Evolutionary conservation across 2,329 filamentous ascomycete genomes (phyloP).

Genomic region (Calonectria pseudoreteaudii): DNA sequence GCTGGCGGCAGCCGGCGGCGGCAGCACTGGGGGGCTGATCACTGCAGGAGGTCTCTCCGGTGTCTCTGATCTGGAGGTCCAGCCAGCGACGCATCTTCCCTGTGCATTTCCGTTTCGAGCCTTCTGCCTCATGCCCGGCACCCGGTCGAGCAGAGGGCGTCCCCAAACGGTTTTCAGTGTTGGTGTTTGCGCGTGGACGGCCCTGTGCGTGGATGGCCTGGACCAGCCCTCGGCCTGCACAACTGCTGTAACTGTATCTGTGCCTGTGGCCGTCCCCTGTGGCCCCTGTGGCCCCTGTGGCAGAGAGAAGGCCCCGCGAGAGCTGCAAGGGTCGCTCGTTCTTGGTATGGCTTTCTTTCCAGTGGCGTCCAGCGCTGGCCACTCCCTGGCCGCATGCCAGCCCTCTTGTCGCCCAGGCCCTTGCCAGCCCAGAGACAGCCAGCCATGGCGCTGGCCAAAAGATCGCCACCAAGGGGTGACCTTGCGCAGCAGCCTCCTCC

Average conservation of each 20-base stretch:
- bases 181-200: not conserved
- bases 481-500: conserved; percentile 17
- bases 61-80: not conserved
- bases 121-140: conserved; percentile 12
- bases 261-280: conserved; percentile 17
- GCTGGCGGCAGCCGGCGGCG: conserved; percentile 8
- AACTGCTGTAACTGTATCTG: not conserved
- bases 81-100: not conserved
- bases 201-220: not conserved
- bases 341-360: not conserved
- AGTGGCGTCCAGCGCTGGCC: conserved; percentile 3
- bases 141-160: conserved; percentile 1
- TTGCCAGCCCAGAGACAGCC: conserved; percentile 11
- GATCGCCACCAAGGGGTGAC: conserved; percentile 21
- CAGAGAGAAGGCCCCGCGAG: not conserved
- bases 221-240: not conserved
- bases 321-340: conserved; percentile 16
- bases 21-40: conserved; percentile 10
- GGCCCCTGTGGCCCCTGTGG: not conserved
- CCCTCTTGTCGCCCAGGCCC: not conserved
- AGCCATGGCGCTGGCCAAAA: conserved; percentile 15
- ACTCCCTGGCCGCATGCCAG: not conserved
- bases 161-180: conserved; percentile 3
- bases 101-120: conserved; percentile 20
- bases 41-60: not conserved